phyloP scores from a whole-genome alignment of 2,329 filamentous ascomycete genomes.

The Clonostachys solani region DNA sequence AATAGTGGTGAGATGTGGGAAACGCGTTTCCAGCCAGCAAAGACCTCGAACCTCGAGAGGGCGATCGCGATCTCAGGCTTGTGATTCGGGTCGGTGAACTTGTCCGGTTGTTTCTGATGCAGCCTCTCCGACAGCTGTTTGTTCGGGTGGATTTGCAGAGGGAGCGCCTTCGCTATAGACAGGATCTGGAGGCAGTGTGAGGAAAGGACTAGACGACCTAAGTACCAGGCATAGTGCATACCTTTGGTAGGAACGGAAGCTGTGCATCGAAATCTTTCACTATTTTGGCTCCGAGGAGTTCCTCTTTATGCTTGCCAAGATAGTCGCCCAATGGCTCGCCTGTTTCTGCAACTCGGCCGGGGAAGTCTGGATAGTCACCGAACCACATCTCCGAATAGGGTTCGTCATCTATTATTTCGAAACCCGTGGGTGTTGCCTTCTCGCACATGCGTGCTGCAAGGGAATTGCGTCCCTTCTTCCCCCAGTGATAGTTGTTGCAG shows the following conservation, averaged over 20 bases:
- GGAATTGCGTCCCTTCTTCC: constrained; percentile 62
- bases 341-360: constrained; percentile 57
- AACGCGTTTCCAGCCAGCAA: constrained; percentile 70
- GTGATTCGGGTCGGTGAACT: constrained; percentile 70
- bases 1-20: constrained; percentile 55
- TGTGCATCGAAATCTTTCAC: constrained; percentile 58
- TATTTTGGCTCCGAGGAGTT: constrained; percentile 59
- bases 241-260: constrained; percentile 68
- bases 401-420: constrained; percentile 60
- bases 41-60: constrained; percentile 67
- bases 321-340: constrained; percentile 62
- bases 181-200: constrained; percentile 38
- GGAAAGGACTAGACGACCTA: too few species aligned
- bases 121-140: constrained; percentile 61
- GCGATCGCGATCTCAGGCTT: constrained; percentile 78
- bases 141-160: constrained; percentile 71
- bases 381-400: constrained; percentile 70
- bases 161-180: constrained; percentile 71
- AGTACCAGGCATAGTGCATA: too few species aligned
- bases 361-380: constrained; percentile 69
- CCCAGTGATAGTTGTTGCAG: constrained; percentile 65
- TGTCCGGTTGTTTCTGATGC: constrained; percentile 57
- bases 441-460: constrained; percentile 59
- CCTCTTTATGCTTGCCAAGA: constrained; percentile 55
- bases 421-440: constrained; percentile 31